phyloP scores from a whole-genome alignment of 768 basidiomycete species.

The Lentinula aciculospora region DNA sequence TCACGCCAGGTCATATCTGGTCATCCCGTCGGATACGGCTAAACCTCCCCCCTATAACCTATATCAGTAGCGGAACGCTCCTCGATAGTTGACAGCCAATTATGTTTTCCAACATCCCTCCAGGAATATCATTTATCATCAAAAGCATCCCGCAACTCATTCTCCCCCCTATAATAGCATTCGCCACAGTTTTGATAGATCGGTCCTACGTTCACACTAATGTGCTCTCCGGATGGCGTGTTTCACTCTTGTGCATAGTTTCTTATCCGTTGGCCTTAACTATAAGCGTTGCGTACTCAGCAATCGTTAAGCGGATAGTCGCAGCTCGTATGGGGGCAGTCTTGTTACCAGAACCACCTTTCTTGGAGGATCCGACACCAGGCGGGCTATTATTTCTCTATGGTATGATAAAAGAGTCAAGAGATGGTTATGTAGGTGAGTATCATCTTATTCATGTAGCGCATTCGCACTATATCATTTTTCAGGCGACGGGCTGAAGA shows the following conservation, averaged over 20 bases:
- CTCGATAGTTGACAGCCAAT: too few relatives aligned
- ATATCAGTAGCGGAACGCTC: too few relatives aligned
- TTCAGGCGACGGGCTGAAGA: slow-evolving; percentile 22
- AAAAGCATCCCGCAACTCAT: neutral
- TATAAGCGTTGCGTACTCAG: neutral
- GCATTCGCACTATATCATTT: neutral
- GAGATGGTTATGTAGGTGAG: slow-evolving; percentile 22
- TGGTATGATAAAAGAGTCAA: slow-evolving; percentile 6
- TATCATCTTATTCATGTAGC: neutral
- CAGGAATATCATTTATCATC: neutral
- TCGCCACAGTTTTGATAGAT: neutral
- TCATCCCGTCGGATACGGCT: too few relatives aligned
- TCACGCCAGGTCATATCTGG: too few relatives aligned
- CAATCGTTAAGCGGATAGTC: neutral
- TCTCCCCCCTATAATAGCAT: neutral
- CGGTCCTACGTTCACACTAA: neutral
- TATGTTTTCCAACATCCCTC: neutral
- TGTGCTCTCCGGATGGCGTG: neutral
- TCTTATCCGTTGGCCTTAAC: slow-evolving; percentile 1
- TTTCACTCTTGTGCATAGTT: neutral
- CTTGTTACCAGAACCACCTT: neutral
- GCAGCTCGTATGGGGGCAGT: slow-evolving; percentile 1
- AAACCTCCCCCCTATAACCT: too few relatives aligned
- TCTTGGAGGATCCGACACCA: neutral
- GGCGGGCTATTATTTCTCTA: neutral